These are phyloP conservation scores for Ottelia alismoides DNA, from an alignment of 106 monocot genomes.

Conservation along the genomic window DNA sequence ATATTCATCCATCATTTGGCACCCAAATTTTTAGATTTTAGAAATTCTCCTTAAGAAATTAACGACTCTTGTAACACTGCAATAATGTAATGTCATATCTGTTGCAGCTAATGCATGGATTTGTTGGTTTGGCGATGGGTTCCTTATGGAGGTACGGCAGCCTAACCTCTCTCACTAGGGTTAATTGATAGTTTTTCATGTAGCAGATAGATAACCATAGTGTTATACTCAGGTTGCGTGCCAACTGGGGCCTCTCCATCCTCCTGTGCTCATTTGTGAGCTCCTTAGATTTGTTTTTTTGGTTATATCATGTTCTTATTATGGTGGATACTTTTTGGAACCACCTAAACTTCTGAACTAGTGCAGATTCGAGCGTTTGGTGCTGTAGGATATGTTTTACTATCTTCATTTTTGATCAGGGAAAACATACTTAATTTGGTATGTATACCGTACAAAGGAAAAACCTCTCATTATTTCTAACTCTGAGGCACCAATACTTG, in stretches of 20 bases:
- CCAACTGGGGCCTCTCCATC: slow-evolving; percentile 66
- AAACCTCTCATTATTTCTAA: no score
- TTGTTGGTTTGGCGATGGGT: slow-evolving; percentile 83
- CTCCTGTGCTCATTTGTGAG: slow-evolving; percentile 64
- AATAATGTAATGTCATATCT: no score
- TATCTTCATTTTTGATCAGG: slow-evolving; percentile 82
- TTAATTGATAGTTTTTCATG: not conserved
- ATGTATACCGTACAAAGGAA: no score
- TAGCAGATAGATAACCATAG: no score
- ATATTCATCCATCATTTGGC: not conserved
- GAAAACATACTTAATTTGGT: slow-evolving; percentile 82
- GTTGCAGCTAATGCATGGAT: slow-evolving; percentile 97
- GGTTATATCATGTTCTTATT: no score
- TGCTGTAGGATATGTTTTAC: slow-evolving; percentile 54
- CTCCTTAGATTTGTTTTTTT: no score
- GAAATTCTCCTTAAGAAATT: no score
- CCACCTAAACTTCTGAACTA: no score
- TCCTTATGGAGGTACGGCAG: slow-evolving; percentile 74
- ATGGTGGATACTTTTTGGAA: no score
- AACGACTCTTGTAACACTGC: no score
- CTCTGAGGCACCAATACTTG: no score
- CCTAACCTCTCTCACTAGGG: not conserved
- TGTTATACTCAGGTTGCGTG: slow-evolving; percentile 34
- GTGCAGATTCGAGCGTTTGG: slow-evolving; percentile 71
- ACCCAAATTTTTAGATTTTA: not conserved